These are phyloP conservation scores for Globisporangium spinosum DNA, from an alignment of 352 stramenopile species.

Conservation along the genomic window DNA sequence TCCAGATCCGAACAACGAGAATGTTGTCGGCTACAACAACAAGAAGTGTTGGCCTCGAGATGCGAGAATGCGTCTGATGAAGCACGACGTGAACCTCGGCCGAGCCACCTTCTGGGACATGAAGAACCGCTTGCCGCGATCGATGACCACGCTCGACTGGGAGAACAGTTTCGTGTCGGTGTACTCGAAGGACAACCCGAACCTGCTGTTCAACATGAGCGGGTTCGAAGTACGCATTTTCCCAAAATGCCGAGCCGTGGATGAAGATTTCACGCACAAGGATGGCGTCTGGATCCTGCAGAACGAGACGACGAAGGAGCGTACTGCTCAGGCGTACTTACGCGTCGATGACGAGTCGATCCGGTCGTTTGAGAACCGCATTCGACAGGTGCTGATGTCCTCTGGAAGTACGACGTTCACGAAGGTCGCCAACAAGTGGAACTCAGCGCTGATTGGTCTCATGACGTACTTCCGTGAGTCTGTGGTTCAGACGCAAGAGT, in stretches of 20 bases:
- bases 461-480: constrained; percentile 99
- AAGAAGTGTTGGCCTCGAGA: constrained; percentile 99
- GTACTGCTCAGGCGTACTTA: constrained; percentile 97
- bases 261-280: constrained; percentile 93
- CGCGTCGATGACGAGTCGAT: constrained; percentile 95
- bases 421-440: constrained; percentile 99
- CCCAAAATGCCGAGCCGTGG: constrained; percentile 88
- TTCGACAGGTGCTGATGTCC: constrained; percentile 99
- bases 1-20: constrained; percentile 99
- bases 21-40: constrained; percentile 99
- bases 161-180: constrained; percentile 99
- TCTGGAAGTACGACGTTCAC: constrained; percentile 99
- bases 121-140: constrained; percentile 98
- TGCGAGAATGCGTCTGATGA: constrained; percentile 99
- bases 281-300: constrained; percentile 99
- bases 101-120: constrained; percentile 99
- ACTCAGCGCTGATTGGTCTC: constrained; percentile 91
- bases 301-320: constrained; percentile 99
- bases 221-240: constrained; percentile 98
- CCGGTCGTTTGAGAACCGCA: constrained; percentile 98
- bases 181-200: constrained; percentile 99
- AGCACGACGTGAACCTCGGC: constrained; percentile 99
- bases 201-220: constrained; percentile 99
- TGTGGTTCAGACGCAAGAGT: constrained; percentile 98
- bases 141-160: constrained; percentile 99